phyloP scores from a whole-genome alignment of 2,329 filamentous ascomycete species.

The Saccharata proteae region DNA sequence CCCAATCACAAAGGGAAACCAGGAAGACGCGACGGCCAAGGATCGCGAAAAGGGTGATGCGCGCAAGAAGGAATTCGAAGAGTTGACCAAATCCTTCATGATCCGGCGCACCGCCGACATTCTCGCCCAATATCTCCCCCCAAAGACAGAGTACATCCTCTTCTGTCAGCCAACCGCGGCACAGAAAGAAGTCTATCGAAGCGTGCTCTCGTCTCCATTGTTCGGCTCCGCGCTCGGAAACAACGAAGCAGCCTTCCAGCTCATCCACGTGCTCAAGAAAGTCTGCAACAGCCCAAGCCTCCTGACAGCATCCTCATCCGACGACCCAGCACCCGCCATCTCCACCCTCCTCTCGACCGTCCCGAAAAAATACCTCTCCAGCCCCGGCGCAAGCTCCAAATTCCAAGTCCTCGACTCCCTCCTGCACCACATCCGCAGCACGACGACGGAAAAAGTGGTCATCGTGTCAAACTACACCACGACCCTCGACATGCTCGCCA shows the following conservation, averaged over 20 bases:
- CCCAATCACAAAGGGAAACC: constrained; percentile 51
- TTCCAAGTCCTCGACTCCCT: constrained; percentile 55
- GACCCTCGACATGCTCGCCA: constrained; percentile 55
- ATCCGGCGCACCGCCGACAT: constrained; percentile 54
- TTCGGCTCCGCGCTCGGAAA: constrained; percentile 52
- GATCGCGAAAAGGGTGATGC: constrained; percentile 54
- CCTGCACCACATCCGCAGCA: constrained; percentile 46
- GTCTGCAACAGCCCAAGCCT: constrained; percentile 60
- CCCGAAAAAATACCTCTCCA: constrained; percentile 42
- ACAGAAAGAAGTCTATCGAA: constrained; percentile 50
- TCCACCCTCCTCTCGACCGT: constrained; percentile 37
- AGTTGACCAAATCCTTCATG: constrained; percentile 51
- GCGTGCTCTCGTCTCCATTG: constrained; percentile 51
- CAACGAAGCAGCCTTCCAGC: constrained; percentile 50
- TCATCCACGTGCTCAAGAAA: constrained; percentile 63
- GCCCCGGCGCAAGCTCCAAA: constrained; percentile 50
- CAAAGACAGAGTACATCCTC: constrained; percentile 56
- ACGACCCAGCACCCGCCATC: constrained; percentile 33
- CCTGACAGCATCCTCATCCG: constrained; percentile 41
- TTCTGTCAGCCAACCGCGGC: constrained; percentile 51
- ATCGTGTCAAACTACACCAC: constrained; percentile 67
- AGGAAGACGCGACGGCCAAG: constrained; percentile 48
- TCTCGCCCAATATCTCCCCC: constrained; percentile 52
- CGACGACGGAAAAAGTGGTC: constrained; percentile 57
- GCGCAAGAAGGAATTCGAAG: constrained; percentile 47